A percentile compares a stretch with the other conserved stretches of the same genome.
phyloP scores from a whole-genome alignment of 73 alveolate genomes.

The Paramecium primaurelia region DNA sequence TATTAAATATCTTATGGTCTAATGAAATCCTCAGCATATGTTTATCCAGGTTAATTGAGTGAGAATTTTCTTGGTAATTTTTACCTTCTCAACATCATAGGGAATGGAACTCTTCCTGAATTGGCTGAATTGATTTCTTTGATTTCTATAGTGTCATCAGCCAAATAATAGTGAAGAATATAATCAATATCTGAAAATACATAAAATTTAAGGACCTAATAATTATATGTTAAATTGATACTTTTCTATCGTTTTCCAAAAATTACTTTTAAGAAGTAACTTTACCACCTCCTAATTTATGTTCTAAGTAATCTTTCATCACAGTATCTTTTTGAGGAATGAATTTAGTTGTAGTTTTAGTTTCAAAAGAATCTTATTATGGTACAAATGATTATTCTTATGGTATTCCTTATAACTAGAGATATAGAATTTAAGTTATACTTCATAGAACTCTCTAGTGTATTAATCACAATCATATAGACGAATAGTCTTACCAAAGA shows the following conservation, averaged over 20 bases:
- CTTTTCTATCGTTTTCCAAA: conserved; percentile 92
- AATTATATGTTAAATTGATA: not conserved
- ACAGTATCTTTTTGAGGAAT: conserved; percentile 68
- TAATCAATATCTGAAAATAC: conserved; percentile 78
- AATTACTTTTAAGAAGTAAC: conserved; percentile 84
- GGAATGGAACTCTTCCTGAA: conserved; percentile 92
- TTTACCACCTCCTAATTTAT: conserved; percentile 94
- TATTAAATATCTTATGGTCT: conserved; percentile 84
- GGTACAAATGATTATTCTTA: not conserved
- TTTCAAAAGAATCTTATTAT: not conserved
- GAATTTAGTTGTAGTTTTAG: conserved; percentile 25
- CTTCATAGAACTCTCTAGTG: conserved; percentile 82
- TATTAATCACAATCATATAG: conserved; percentile 85
- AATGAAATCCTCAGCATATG: conserved; percentile 80
- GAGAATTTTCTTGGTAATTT: conserved; percentile 89
- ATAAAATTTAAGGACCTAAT: conserved; percentile 73
- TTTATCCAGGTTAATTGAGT: conserved; percentile 90
- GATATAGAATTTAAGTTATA: not conserved
- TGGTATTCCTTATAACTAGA: not conserved
- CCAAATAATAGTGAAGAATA: conserved; percentile 88
- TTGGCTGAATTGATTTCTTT: conserved; percentile 89
- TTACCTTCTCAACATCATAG: conserved; percentile 84
- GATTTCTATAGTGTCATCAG: conserved; percentile 95
- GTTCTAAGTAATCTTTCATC: conserved; percentile 89
- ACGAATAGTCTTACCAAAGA: conserved; percentile 77